Base-by-base conservation (phyloP, 352 stramenopile species). In the Globisporangium radiosum region DNA sequence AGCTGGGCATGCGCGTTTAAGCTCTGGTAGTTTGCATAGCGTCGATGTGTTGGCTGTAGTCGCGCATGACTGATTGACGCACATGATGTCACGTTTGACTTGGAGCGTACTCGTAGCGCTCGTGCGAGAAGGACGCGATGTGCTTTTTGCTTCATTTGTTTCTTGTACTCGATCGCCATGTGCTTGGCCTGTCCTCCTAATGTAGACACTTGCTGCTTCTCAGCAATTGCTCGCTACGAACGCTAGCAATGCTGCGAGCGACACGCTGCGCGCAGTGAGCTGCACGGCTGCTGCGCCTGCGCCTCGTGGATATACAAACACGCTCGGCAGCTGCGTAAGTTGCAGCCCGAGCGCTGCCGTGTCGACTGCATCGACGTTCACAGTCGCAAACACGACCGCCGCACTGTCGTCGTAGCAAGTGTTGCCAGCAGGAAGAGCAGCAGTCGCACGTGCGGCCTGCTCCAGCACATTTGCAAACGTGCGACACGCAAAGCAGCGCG, bases 291-390 rank as follows among this genome's bases (percentile, higher is more conserved):
- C 40, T 10, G 11, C 47, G 19, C 40, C 9, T 19, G 5, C 39
- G 7, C 39, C 10, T 5, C 56, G 57, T 36, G 56, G 62, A 44
- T 64, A 67, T 7, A 54, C 45, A 7, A 42, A 59, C 1, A 67
- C 36, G 14, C 50, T 57, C 19, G 63, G 52, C 8, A 69, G 37
- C 1, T n/a, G 54, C 11, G 49, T 44, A 37, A 64, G 40, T 38
- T 55, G 14, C 4, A 61, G 15, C 2, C 25, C 37, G n/a, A 65
- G n/a, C 19, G 47, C 25, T 11, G 49, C 17, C 13, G 64, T 47
- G n/a, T 61, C 60, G 36, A 70, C 55, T n/a, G 44, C 44, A 17
- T 70, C 64, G n/a, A 70, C 55, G 43, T 70, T 62, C 1, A 68
- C 56, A 4, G 19, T 47, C 0, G 51, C 64, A 51, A 70, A 68